Conservation (phyloP, 306 rosid genomes). For the Albizia julibrissin region DNA sequence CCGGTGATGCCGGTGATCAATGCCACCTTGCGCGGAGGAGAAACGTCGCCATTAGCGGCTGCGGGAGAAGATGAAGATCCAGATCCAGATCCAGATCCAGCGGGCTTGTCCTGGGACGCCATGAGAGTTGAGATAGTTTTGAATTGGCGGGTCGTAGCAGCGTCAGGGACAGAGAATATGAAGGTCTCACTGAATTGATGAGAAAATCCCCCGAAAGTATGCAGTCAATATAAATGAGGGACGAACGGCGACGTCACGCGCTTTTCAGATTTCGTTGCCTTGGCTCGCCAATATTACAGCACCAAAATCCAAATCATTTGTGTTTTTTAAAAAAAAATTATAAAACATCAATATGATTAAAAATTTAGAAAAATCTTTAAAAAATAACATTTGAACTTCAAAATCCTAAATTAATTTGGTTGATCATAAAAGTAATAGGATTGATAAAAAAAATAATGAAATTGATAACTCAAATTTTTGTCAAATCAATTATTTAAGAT, state of each 20-base stretch:
- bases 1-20: slow-evolving; percentile 96
- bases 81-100: slow-evolving; percentile 61
- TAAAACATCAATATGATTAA: too few relatives aligned
- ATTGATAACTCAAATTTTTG: too few relatives aligned
- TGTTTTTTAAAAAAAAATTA: too few relatives aligned
- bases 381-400: too few relatives aligned
- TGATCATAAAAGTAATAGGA: too few relatives aligned
- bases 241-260: slow-evolving; percentile 21
- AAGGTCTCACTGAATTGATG: neutral
- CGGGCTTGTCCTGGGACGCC: slow-evolving; percentile 51
- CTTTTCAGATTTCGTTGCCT: neutral
- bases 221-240: neutral
- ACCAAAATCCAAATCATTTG: neutral
- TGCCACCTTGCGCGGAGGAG: slow-evolving; percentile 56
- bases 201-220: neutral
- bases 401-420: too few relatives aligned
- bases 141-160: slow-evolving; percentile 4
- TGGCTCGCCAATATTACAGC: neutral
- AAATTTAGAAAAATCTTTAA: too few relatives aligned
- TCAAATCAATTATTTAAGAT: too few relatives aligned
- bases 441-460: too few relatives aligned
- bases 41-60: slow-evolving; percentile 44
- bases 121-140: slow-evolving; percentile 35
- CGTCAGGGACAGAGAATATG: neutral
- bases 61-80: slow-evolving; percentile 43